Percentiles rank a stretch among this genome's conserved stretches.
Evolutionary conservation across 2,329 filamentous ascomycete genomes (phyloP).

Genomic region (Aspergillus brasiliensis): DNA sequence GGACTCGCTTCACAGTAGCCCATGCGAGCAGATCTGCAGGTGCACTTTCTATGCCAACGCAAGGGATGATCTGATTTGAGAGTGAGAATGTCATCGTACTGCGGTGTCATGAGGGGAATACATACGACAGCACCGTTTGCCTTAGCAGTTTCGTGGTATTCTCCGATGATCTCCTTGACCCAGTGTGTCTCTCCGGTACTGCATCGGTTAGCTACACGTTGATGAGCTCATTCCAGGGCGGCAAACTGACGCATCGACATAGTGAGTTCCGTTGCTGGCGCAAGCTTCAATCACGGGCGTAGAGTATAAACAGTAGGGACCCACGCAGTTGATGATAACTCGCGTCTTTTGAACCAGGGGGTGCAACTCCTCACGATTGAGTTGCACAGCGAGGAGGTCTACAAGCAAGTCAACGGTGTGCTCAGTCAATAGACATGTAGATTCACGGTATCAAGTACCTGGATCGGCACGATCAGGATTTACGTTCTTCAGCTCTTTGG

Average conservation of each 20-base stretch:
- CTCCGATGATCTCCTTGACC: constrained; percentile 63
- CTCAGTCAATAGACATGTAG: not conserved
- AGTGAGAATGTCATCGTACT: not conserved
- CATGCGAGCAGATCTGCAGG: constrained; percentile 60
- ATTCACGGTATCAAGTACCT: constrained; percentile 49
- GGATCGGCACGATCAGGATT: constrained; percentile 72
- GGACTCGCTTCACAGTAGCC: constrained; percentile 56
- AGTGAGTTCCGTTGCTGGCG: constrained; percentile 66
- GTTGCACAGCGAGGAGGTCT: constrained; percentile 50
- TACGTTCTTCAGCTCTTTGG: constrained; percentile 65
- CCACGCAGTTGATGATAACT: constrained; percentile 63
- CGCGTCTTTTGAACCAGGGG: constrained; percentile 57
- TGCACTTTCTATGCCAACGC: constrained; percentile 63
- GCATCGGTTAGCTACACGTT: constrained; percentile 6
- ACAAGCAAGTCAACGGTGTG: constrained; percentile 11
- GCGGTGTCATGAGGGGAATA: not conserved
- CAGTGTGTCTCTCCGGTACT: constrained; percentile 66
- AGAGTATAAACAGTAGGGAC: constrained; percentile 67
- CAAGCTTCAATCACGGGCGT: constrained; percentile 66
- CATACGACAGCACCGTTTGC: constrained; percentile 61
- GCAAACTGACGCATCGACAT: constrained; percentile 58
- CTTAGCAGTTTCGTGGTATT: constrained; percentile 63
- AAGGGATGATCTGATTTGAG: constrained; percentile 55
- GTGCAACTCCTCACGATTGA: constrained; percentile 54
- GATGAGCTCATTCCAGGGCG: not conserved